phyloP scores from a whole-genome alignment of 2,329 filamentous ascomycete species.

The Trichoderma simmonsii region DNA sequence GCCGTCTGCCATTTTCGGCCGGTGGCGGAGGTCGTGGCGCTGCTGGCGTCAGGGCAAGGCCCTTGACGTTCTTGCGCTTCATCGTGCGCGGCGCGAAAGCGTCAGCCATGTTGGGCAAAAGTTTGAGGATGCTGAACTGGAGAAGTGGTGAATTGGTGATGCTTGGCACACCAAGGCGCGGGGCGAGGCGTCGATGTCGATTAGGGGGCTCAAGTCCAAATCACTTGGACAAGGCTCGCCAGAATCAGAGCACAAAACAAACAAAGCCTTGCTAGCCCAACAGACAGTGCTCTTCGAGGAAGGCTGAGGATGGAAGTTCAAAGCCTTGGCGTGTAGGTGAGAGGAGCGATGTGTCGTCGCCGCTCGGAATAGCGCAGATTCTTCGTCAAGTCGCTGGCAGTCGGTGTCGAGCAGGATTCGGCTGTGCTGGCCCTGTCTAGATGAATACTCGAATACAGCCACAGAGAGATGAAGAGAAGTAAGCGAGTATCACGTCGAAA shows the following conservation, averaged over 20 bases:
- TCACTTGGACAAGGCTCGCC: slow-evolving; percentile 22
- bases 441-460: neutral
- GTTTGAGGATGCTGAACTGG: neutral
- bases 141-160: neutral
- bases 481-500: neutral
- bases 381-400: slow-evolving; percentile 10
- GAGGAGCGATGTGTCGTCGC: neutral
- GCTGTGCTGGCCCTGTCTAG: neutral
- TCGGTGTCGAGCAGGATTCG: neutral
- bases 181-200: neutral
- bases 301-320: neutral
- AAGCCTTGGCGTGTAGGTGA: neutral
- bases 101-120: slow-evolving; percentile 53
- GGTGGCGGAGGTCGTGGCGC: slow-evolving; percentile 69
- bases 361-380: slow-evolving; percentile 1
- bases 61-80: slow-evolving; percentile 99
- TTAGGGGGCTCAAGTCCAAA: slow-evolving; percentile 12
- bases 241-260: slow-evolving; percentile 13
- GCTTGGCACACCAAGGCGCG: neutral
- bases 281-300: neutral
- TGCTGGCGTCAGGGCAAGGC: slow-evolving; percentile 79
- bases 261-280: neutral
- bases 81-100: slow-evolving; percentile 70
- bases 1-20: slow-evolving; percentile 65
- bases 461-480: neutral